These are phyloP conservation scores for Yarrowia phangngaensis DNA, from an alignment of 805 yeast species.

Conservation along the genomic window DNA sequence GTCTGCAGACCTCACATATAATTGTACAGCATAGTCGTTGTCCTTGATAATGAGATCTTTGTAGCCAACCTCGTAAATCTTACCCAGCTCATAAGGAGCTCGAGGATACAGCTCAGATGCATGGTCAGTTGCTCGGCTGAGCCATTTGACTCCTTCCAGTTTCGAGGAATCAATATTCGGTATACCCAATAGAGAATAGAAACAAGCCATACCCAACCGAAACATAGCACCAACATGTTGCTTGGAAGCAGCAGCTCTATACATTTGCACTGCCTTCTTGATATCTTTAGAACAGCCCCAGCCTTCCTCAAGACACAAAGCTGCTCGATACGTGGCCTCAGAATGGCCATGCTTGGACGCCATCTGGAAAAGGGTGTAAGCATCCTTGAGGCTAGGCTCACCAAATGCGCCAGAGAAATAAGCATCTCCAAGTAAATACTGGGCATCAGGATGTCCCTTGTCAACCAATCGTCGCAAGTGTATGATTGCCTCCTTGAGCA, in stretches of 20 bases:
- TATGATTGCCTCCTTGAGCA: conserved; percentile 71
- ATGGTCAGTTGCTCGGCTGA: conserved; percentile 75
- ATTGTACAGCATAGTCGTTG: conserved; percentile 73
- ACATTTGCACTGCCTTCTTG: conserved; percentile 74
- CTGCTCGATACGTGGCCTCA: conserved; percentile 87
- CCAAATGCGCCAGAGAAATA: conserved; percentile 81
- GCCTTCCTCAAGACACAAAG: conserved; percentile 90
- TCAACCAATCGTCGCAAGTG: conserved; percentile 69
- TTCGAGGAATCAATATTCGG: conserved; percentile 60
- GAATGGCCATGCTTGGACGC: conserved; percentile 94
- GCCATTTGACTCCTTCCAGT: conserved; percentile 88
- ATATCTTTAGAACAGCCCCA: conserved; percentile 88
- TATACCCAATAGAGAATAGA: conserved; percentile 79
- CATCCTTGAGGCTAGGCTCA: conserved; percentile 70
- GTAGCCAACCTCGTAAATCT: conserved; percentile 78
- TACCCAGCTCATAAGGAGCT: conserved; percentile 92
- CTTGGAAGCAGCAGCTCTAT: conserved; percentile 81
- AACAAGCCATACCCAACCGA: conserved; percentile 82
- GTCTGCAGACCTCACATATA: conserved; percentile 83
- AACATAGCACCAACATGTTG: conserved; percentile 97
- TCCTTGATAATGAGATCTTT: conserved; percentile 84
- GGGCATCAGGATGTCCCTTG: conserved; percentile 84
- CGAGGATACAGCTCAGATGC: conserved; percentile 83
- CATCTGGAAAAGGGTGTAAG: conserved; percentile 70
- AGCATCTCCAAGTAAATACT: conserved; percentile 87